Percentiles rank a stretch among this genome's conserved stretches.
Evolutionary conservation across 768 basidiomycete species (phyloP).

Genomic region (Xerocomellus chrysenteron): DNA sequence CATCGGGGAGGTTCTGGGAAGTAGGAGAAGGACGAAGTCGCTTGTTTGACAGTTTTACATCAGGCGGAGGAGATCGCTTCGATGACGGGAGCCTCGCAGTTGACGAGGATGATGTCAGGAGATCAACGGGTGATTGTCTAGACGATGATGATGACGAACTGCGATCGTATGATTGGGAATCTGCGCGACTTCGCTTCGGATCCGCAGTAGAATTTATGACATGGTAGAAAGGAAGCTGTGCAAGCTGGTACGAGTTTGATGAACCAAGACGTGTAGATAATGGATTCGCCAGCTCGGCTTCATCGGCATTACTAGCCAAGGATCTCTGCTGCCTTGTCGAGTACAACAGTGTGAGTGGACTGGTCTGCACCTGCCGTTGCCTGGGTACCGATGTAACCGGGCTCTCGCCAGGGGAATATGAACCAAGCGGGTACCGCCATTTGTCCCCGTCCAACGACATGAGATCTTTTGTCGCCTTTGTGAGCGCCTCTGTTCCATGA

Average conservation of each 20-base stretch:
- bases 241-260: slow-evolving; percentile 11
- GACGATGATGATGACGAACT: slow-evolving; percentile 30
- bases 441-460: slow-evolving; percentile 62
- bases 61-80: slow-evolving; percentile 29
- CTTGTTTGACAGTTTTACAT: slow-evolving; percentile 30
- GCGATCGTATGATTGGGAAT: slow-evolving; percentile 12
- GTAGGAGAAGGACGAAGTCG: slow-evolving; percentile 28
- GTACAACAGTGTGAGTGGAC: slow-evolving; percentile 14
- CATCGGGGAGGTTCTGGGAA: slow-evolving; percentile 8
- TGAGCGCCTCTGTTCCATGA: slow-evolving; percentile 61
- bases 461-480: slow-evolving; percentile 81
- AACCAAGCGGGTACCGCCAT: slow-evolving; percentile 35
- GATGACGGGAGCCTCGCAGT: slow-evolving; percentile 14
- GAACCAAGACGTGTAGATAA: slow-evolving; percentile 2
- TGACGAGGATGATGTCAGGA: slow-evolving; percentile 16
- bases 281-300: slow-evolving; percentile 2
- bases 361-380: slow-evolving; percentile 19
- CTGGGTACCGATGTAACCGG: slow-evolving; percentile 11
- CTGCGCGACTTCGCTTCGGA: slow-evolving; percentile 7
- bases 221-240: slow-evolving; percentile 19
- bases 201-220: slow-evolving; percentile 8
- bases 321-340: slow-evolving; percentile 20
- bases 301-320: slow-evolving; percentile 6
- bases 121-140: slow-evolving; percentile 25
- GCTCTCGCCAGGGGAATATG: slow-evolving; percentile 10